A percentile compares a stretch with the other conserved stretches of the same genome.
phyloP scores from a whole-genome alignment of 352 stramenopile genomes.

The Detonula confervacea region DNA sequence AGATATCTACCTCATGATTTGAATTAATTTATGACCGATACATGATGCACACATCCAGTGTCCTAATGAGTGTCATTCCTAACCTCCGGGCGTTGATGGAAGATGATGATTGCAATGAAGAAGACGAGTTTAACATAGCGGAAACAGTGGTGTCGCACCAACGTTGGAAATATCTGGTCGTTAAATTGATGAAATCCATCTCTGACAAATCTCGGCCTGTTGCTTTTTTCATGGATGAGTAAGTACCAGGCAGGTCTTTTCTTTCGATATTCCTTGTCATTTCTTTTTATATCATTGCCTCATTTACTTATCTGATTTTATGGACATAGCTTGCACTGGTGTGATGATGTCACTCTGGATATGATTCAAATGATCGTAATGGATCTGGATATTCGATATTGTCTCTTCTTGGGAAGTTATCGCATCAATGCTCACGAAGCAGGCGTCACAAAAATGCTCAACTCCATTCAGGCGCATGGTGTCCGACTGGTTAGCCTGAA shows the following conservation, averaged over 20 bases:
- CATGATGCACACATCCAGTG: conserved; percentile 1
- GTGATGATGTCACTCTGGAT: neutral
- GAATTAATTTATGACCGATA: neutral
- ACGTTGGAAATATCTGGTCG: conserved; percentile 29
- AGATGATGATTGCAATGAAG: neutral
- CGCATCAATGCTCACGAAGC: neutral
- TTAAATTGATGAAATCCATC: conserved; percentile 30
- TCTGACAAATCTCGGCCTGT: conserved; percentile 13
- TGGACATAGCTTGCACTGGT: neutral
- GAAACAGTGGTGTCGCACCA: neutral
- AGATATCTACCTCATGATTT: neutral
- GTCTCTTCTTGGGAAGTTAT: neutral
- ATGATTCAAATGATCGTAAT: neutral
- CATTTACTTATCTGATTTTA: too few relatives aligned
- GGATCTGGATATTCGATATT: conserved; percentile 4
- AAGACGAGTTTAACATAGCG: conserved; percentile 2
- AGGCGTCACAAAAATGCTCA: neutral
- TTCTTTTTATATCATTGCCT: too few relatives aligned
- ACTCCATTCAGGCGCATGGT: neutral
- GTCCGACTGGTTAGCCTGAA: neutral
- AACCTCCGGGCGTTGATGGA: conserved; percentile 17
- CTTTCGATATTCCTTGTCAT: too few relatives aligned
- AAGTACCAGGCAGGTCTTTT: too few relatives aligned
- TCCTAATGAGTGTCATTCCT: conserved; percentile 28
- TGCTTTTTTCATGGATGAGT: conserved; percentile 34